phyloP scores from a whole-genome alignment of 148 eudicot genomes.

The Vaccinium myrtillus region DNA sequence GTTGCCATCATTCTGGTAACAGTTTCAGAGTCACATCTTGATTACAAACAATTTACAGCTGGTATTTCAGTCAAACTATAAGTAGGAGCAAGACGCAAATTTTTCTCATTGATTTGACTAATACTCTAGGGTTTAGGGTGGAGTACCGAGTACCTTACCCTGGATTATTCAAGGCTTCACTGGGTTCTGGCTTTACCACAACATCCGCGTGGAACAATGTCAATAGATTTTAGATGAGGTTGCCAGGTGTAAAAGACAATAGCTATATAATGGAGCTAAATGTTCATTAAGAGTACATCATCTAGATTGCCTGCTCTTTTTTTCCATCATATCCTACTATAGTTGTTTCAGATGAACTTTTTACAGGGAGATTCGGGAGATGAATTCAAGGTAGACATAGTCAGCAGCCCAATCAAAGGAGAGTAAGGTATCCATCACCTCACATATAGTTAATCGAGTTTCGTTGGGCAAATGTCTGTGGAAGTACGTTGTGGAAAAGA shows the following conservation, averaged over 20 bases:
- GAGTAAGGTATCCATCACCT: neutral
- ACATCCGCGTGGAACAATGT: neutral
- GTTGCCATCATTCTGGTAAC: conserved; percentile 93
- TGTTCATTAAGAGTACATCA: neutral
- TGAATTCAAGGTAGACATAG: neutral
- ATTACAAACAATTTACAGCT: conserved; percentile 4
- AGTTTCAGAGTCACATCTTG: conserved; percentile 6
- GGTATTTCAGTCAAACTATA: neutral
- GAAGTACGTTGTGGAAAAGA: neutral
- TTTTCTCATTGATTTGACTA: neutral
- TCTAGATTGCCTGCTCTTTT: neutral
- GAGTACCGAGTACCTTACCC: neutral
- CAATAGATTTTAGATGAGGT: neutral
- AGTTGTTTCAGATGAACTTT: neutral
- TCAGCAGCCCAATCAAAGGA: conserved; percentile 3
- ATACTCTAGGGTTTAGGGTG: neutral
- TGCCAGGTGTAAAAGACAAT: neutral
- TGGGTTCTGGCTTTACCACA: neutral
- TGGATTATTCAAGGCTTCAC: neutral
- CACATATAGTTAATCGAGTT: neutral
- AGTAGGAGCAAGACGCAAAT: neutral
- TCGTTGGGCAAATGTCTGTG: neutral
- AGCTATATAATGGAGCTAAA: too few species aligned
- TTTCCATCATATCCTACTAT: neutral
- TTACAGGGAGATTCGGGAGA: neutral